Evolutionary conservation across 2,329 filamentous ascomycete genomes (phyloP).

Genomic region (Hirsutella minnesotensis): DNA sequence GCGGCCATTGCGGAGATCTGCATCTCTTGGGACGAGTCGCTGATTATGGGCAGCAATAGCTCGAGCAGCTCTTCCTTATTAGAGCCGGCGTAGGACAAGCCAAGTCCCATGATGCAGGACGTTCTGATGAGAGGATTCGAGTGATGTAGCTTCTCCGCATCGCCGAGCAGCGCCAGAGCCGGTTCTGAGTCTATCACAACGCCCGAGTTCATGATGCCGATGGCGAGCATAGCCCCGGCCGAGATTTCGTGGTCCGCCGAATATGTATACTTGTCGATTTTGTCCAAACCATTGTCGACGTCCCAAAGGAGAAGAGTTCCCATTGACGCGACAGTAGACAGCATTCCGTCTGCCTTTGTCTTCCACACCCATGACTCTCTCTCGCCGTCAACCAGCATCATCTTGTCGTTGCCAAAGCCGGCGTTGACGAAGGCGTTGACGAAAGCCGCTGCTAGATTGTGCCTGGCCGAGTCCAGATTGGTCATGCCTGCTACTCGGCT

Average conservation of each 20-base stretch:
- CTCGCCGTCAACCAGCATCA: conserved; percentile 86
- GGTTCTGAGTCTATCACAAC: conserved; percentile 84
- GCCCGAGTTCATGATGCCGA: conserved; percentile 91
- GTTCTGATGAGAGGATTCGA: conserved; percentile 69
- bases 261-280: conserved; percentile 91
- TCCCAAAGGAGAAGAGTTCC: conserved; percentile 92
- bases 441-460: conserved; percentile 91
- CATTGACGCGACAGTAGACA: conserved; percentile 88
- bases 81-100: conserved; percentile 86
- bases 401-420: conserved; percentile 89
- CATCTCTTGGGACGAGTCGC: conserved; percentile 78
- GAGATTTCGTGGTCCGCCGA: conserved; percentile 68
- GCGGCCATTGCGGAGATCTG: conserved; percentile 95
- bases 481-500: conserved; percentile 86
- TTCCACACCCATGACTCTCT: conserved; percentile 98
- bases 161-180: conserved; percentile 73
- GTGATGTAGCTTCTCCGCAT: conserved; percentile 66
- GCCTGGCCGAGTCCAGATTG: conserved; percentile 86
- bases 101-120: conserved; percentile 89
- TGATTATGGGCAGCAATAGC: conserved; percentile 73
- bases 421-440: conserved; percentile 97
- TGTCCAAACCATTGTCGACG: conserved; percentile 80
- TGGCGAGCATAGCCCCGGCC: conserved; percentile 83
- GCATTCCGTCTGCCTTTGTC: conserved; percentile 95
- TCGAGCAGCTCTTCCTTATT: conserved; percentile 86